Evolutionary conservation across 768 basidiomycete genomes (phyloP).

Genomic region (Pleurotus eryngii): DNA sequence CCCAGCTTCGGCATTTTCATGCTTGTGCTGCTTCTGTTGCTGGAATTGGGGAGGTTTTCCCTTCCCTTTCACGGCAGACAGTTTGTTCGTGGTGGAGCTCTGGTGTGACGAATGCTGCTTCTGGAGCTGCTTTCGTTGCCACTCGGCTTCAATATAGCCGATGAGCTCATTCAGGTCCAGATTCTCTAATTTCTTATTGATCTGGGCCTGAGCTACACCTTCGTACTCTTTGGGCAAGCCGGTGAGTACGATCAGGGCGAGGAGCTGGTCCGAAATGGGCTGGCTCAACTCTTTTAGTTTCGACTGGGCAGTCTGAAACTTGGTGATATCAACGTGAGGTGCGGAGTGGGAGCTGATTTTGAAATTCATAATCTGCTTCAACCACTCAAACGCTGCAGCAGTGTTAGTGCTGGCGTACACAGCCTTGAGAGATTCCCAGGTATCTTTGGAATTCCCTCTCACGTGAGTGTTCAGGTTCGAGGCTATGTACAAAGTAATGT

Average conservation of each 20-base stretch:
- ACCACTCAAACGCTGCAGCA: background rate
- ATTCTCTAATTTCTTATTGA: background rate
- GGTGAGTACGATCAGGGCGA: background rate
- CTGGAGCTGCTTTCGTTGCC: background rate
- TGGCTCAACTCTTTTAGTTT: background rate
- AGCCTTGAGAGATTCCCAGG: background rate
- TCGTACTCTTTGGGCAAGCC: background rate
- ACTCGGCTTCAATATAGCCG: background rate
- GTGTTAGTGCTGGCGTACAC: background rate
- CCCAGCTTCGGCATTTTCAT: background rate
- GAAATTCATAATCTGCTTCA: background rate
- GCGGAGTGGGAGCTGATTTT: background rate
- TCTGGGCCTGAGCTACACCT: background rate
- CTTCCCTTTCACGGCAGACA: background rate
- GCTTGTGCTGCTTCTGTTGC: background rate
- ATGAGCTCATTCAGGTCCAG: background rate
- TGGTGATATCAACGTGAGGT: background rate
- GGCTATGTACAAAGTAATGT: background rate
- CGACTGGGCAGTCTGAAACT: background rate
- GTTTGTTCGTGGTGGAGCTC: background rate
- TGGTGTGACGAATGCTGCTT: background rate
- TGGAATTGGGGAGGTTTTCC: background rate
- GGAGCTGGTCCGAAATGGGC: background rate
- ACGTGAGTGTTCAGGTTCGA: background rate
- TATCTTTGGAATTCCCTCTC: background rate